Percentiles rank a stretch among this genome's conserved stretches.
phyloP scores from a whole-genome alignment of 495 filamentous ascomycete species.

The Hypoxylon cercidicola region DNA sequence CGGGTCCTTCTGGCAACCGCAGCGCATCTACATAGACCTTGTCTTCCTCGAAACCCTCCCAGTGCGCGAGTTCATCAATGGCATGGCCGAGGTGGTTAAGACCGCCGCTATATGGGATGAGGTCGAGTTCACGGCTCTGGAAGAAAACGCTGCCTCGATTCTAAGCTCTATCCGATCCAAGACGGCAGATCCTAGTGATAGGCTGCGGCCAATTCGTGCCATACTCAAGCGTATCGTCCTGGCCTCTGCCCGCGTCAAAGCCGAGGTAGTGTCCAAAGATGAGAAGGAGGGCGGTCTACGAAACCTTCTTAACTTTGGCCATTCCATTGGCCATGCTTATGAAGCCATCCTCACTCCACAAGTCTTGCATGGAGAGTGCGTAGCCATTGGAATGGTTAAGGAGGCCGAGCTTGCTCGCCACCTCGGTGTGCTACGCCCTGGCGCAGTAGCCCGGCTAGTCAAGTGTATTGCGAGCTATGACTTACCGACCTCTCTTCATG shows the following conservation, averaged over 20 bases:
- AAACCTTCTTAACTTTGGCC: slow-evolving; percentile 96
- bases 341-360: slow-evolving; percentile 96
- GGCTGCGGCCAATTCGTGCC: slow-evolving; percentile 74
- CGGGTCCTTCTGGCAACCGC: slow-evolving; percentile 95
- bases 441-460: slow-evolving; percentile 86
- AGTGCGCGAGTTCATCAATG: slow-evolving; percentile 94
- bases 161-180: slow-evolving; percentile 74
- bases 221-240: slow-evolving; percentile 88
- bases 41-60: slow-evolving; percentile 92
- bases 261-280: slow-evolving; percentile 90
- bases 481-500: slow-evolving; percentile 84
- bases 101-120: slow-evolving; percentile 97
- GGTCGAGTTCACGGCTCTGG: slow-evolving; percentile 84
- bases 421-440: slow-evolving; percentile 85
- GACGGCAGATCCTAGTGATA: slow-evolving; percentile 57
- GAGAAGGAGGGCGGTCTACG: slow-evolving; percentile 94
- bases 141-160: slow-evolving; percentile 79
- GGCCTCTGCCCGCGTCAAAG: slow-evolving; percentile 90
- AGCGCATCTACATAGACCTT: slow-evolving; percentile 92
- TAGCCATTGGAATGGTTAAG: slow-evolving; percentile 98
- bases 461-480: slow-evolving; percentile 96
- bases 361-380: slow-evolving; percentile 93
- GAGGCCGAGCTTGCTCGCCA: slow-evolving; percentile 94
- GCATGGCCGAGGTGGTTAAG: slow-evolving; percentile 99
- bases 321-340: slow-evolving; percentile 97